Evolutionary conservation across 345 rosid genomes (phyloP), one percentile per base, ranked within the genome.

Genomic region (Durio zibethinus): DNA sequence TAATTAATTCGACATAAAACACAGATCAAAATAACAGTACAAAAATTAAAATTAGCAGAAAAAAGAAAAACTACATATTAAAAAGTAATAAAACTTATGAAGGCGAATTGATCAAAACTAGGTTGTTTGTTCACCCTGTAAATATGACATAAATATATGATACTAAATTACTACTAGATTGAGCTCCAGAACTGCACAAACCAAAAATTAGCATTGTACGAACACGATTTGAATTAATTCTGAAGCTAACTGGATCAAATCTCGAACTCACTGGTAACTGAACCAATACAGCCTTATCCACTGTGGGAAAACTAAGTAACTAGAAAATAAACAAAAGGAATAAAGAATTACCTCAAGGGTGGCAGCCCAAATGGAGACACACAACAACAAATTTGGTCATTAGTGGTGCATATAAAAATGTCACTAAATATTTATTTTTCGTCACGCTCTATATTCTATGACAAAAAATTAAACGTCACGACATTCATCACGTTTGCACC

Each of bases 281-380:
- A 21, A 33, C 25, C 69, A 36, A 31, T 3, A 42, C 50, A 40
- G 52, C 52, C 33, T 21, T 42, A 21, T 3, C 5, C 4, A 12
- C 18, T 4, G 8, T 38, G 33, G 5, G 4, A 47, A 33, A 20
- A 45, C 20, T 9, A 36, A 65, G 18, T 29, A 47, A 40, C 12
- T 33, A 62, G 18, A 71, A 33, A 52, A 56, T 42, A 43, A 64
- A 47, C 9, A 25, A 76, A 35, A 23, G 12, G 38, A 36, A 6
- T 3, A 36, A 38, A 36, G 10, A 53, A 36, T 50, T 73, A 82
- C 90, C 89, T 78, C 21, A 81, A 14, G 36, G 82, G 81, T 16
- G 88, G 86, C 73, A 76, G 74, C n/a, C 76, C 79, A 23, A 82
- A 16, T 6, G 87, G 81, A 74, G 92, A 82, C n/a, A n/a, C n/a